These are phyloP conservation scores for Mycena alexandri DNA, from an alignment of 768 basidiomycete genomes.

Conservation along the genomic window DNA sequence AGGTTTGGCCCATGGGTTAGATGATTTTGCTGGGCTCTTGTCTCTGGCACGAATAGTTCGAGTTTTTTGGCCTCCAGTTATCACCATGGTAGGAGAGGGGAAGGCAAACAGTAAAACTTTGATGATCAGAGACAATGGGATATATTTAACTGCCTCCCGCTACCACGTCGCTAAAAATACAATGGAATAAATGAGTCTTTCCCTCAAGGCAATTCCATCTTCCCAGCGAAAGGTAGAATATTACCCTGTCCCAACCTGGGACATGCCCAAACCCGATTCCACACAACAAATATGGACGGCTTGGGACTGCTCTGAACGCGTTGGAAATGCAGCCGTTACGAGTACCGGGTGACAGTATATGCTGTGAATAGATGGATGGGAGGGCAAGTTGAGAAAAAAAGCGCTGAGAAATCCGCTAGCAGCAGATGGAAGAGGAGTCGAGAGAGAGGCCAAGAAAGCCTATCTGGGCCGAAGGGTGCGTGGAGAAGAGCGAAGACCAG, in stretches of 20 bases:
- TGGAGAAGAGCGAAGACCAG: conserved; percentile 1
- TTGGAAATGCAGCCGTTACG: conserved; percentile 4
- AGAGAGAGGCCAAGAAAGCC: conserved; percentile 5
- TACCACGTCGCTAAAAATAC: no score
- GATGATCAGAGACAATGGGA: no score
- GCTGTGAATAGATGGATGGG: background rate
- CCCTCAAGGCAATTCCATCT: no score
- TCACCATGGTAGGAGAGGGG: background rate
- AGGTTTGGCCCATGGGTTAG: background rate
- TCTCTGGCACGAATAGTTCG: background rate
- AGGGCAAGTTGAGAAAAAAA: background rate
- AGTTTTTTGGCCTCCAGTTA: background rate
- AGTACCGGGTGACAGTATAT: background rate
- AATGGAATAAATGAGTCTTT: no score
- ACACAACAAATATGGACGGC: no score
- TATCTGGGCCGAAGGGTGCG: conserved; percentile 8
- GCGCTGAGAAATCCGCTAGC: background rate
- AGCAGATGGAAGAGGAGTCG: no score
- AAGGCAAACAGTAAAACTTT: no score
- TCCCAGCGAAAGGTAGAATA: no score
- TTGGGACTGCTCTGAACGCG: no score
- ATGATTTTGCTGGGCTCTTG: background rate
- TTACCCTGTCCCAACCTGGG: no score
- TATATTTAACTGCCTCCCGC: no score
- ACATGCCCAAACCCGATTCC: no score